Conservation (phyloP, 352 stramenopile species). For the Globisporangium iwayamae region DNA sequence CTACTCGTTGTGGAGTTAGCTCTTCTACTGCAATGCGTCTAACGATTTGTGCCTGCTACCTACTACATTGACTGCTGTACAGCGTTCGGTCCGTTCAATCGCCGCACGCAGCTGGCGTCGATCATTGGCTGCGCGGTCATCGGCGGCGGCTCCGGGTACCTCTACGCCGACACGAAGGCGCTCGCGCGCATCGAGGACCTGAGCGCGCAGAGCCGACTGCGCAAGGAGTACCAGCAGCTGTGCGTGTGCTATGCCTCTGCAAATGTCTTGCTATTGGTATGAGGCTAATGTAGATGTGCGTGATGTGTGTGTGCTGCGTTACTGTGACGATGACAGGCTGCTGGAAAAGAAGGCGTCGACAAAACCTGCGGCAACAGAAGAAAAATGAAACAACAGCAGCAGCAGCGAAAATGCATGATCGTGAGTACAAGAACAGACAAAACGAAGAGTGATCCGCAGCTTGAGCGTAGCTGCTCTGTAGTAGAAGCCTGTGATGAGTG, state of each 20-base stretch:
- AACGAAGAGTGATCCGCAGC: no score
- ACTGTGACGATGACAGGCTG: constrained; percentile 25
- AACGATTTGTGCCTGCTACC: neutral
- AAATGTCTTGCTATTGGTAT: neutral
- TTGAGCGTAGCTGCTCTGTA: no score
- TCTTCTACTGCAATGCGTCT: neutral
- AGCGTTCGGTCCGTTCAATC: constrained; percentile 70
- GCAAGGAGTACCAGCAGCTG: constrained; percentile 83
- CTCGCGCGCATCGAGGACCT: constrained; percentile 71
- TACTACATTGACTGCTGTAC: neutral
- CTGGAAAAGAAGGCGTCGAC: constrained; percentile 68
- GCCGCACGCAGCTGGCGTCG: constrained; percentile 49
- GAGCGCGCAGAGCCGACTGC: constrained; percentile 66
- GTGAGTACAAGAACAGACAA: no score
- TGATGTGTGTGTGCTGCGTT: neutral
- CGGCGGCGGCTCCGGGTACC: constrained; percentile 50
- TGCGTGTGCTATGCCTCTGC: constrained; percentile 18
- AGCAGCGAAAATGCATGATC: no score
- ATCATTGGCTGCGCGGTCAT: constrained; percentile 61
- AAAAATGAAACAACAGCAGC: neutral
- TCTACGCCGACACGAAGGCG: constrained; percentile 72
- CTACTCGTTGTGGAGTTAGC: neutral
- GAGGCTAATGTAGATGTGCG: neutral
- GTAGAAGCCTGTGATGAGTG: neutral
- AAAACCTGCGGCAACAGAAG: constrained; percentile 3